A percentile compares a stretch with the other conserved stretches of the same genome.
Conservation (phyloP, 306 rosid genomes). For the Canavalia gladiata region DNA sequence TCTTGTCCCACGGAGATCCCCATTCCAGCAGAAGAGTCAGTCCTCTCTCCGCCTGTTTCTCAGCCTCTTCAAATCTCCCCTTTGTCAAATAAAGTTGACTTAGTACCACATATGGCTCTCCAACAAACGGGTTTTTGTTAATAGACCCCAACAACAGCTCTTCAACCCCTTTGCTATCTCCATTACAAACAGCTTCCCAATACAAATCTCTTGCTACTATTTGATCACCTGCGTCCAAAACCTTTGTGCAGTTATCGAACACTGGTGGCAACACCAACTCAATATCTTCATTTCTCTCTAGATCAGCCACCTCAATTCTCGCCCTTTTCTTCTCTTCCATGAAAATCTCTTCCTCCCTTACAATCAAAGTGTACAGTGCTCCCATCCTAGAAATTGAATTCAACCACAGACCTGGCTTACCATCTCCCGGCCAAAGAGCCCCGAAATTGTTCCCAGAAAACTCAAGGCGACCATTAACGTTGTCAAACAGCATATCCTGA, state of each 20-base stretch:
- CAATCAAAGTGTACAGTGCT: conserved; percentile 65
- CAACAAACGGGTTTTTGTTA: conserved; percentile 78
- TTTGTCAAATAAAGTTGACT: conserved; percentile 64
- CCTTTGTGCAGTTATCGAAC: conserved; percentile 67
- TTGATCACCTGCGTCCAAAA: conserved; percentile 76
- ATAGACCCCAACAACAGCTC: conserved; percentile 67
- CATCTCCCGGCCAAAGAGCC: conserved; percentile 81
- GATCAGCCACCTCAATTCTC: background rate
- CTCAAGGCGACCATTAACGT: conserved; percentile 65
- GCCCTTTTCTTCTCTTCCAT: conserved; percentile 51
- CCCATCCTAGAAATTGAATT: conserved; percentile 83
- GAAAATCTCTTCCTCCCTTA: conserved; percentile 79
- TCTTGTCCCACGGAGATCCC: conserved; percentile 94
- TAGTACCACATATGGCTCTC: conserved; percentile 82
- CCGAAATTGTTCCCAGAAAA: conserved; percentile 66
- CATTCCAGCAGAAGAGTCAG: conserved; percentile 71
- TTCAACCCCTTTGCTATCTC: conserved; percentile 46
- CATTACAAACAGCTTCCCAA: conserved; percentile 79
- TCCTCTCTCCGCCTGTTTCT: conserved; percentile 72
- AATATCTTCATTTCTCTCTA: conserved; percentile 66
- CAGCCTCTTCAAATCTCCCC: conserved; percentile 80
- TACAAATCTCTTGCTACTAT: conserved; percentile 77
- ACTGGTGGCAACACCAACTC: conserved; percentile 77
- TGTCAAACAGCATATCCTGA: conserved; percentile 73
- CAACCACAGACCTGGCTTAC: conserved; percentile 91